Evolutionary conservation across 306 rosid species (phyloP).

Genomic region (Crataegus laevigata): DNA sequence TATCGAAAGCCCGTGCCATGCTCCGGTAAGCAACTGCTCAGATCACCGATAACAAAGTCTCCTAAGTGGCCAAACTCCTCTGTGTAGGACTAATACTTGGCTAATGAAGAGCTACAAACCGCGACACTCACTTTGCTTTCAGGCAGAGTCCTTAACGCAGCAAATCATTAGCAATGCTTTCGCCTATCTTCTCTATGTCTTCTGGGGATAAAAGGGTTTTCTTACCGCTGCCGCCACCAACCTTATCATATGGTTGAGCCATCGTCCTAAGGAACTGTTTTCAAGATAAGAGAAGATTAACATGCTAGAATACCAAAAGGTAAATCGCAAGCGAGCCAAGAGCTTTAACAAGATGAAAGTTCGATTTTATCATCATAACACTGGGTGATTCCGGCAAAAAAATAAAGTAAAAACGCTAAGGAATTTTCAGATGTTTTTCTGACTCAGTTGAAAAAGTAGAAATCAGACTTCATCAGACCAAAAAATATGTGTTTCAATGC

Average conservation of each 20-base stretch:
- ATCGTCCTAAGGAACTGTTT: constrained; percentile 87
- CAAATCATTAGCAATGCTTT: constrained; percentile 43
- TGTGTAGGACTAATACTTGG: neutral
- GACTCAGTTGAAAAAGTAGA: neutral
- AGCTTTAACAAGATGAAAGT: neutral
- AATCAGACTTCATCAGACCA: neutral
- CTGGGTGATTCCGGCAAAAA: neutral
- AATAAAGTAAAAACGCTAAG: neutral
- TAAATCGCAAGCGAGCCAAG: neutral
- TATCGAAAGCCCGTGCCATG: neutral
- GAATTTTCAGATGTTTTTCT: neutral
- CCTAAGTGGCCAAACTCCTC: neutral
- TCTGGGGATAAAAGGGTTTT: constrained; percentile 77
- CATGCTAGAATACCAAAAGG: neutral
- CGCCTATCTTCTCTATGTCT: constrained; percentile 68
- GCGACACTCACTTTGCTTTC: neutral
- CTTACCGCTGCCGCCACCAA: constrained; percentile 54
- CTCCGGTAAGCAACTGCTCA: neutral
- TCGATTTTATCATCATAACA: neutral
- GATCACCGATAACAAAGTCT: neutral
- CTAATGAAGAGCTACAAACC: neutral
- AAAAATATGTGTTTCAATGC: neutral
- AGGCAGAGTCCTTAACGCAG: constrained; percentile 23
- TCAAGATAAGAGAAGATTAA: constrained; percentile 7
- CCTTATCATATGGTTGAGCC: constrained; percentile 92